A percentile compares a stretch with the other conserved stretches of the same genome.
phyloP scores from a whole-genome alignment of 148 eudicot species.

The Camellia lanceoleosa region DNA sequence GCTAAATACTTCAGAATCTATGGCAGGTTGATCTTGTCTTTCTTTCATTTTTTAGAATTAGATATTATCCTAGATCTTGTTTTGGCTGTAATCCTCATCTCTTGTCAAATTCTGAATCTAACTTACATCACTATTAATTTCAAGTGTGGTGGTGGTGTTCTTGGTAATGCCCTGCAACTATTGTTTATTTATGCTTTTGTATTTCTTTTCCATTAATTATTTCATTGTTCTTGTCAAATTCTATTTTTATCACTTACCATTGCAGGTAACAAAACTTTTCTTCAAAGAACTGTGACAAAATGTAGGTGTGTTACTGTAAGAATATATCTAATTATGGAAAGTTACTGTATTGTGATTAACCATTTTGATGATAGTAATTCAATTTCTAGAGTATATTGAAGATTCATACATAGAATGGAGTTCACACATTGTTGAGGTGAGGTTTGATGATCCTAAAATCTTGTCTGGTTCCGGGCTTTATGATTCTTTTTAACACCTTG shows the following conservation, averaged over 20 bases:
- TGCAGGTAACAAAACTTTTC: slow-evolving; percentile 14
- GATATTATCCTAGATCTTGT: slow-evolving; percentile 63
- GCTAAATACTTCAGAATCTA: slow-evolving; percentile 24
- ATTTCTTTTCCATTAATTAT: background rate
- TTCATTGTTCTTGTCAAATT: slow-evolving; percentile 5
- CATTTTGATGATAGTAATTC: slow-evolving; percentile 9
- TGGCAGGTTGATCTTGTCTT: slow-evolving; percentile 13
- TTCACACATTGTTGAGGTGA: slow-evolving; percentile 24
- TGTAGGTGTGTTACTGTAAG: slow-evolving; percentile 3
- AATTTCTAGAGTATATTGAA: slow-evolving; percentile 6
- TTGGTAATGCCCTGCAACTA: slow-evolving; percentile 46
- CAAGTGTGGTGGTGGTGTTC: slow-evolving; percentile 14
- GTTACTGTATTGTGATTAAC: slow-evolving; percentile 19
- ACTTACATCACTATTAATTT: slow-evolving; percentile 38
- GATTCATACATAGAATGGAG: slow-evolving; percentile 28
- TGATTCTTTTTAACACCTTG: slow-evolving; percentile 27
- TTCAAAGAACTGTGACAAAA: background rate
- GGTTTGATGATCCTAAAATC: slow-evolving; percentile 23
- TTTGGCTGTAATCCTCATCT: slow-evolving; percentile 35
- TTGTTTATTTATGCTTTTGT: slow-evolving; percentile 23
- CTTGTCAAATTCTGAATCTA: slow-evolving; percentile 36
- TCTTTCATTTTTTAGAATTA: slow-evolving; percentile 19
- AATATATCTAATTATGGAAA: background rate
- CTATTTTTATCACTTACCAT: background rate
- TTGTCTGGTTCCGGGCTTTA: slow-evolving; percentile 25